Evolutionary conservation across 1,284 basidiomycete genomes (phyloP), one percentile per base, ranked within the genome.

Genomic region (Xerocomus minutiporus): DNA sequence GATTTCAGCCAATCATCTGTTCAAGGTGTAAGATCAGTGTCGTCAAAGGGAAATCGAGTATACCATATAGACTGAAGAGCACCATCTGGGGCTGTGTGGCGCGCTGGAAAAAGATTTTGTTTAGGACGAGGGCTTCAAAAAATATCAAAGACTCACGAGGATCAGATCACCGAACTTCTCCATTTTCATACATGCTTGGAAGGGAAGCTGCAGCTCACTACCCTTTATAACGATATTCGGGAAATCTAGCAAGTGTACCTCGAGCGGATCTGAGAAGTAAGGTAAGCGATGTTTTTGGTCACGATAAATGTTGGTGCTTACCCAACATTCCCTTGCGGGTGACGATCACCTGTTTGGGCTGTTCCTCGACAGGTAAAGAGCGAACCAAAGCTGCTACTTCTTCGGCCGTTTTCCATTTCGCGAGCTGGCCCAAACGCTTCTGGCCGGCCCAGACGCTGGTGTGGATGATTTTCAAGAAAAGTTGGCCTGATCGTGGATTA

Each of bases 201-300:
- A 99, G 1, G 97, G 97, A 56, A 99, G 75, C 69, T 99, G 97
- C 45, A 99, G 77, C 73, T 99, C 97, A 60, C 91, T 95, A 51
- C 97, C 97, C 77, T 99, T 98, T 80, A 99, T 99, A 71, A 98
- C 95, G 64, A 99, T 97, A 75, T 99, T 99, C 50, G 97, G 97
- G 88, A 99, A 99, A 76, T 98, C 97, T 59, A 95, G 86, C 72
- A 98, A 82, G 71, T 99, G 97, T 54, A 99, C 97, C 77, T 99
- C 97, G 55, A 99, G 84, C 43, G 93, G 93, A 73, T 95, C 91
- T 88, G 56, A 11, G 9, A 48, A 28, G 41, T 38, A n/a, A 44
- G 8, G 42, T 60, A 20, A 60, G 59, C 4, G 4, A 20, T 15
- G 15, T 17, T 32, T 54, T 51, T 32, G n/a, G 26, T 8, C 25